Conservation (phyloP, 306 rosid species). For the Pachyrhizus erosus region DNA sequence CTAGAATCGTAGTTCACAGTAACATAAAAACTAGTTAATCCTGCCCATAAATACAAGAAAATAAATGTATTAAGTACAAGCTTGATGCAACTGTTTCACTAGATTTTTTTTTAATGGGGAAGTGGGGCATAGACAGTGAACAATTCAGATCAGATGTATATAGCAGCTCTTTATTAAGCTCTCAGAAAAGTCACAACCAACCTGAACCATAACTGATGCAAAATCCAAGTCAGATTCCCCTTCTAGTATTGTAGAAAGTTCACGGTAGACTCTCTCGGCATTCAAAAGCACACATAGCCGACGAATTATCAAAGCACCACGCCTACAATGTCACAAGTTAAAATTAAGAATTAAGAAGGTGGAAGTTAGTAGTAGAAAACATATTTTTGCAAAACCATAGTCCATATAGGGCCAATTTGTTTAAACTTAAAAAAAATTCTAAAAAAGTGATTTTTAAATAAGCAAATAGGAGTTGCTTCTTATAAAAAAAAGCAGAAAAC, state of each 20-base stretch:
- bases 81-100: constrained; percentile 4
- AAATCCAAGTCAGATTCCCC: constrained; percentile 87
- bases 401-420: background rate
- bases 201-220: constrained; percentile 97
- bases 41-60: constrained; percentile 30
- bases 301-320: constrained; percentile 95
- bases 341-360: constrained; percentile 11
- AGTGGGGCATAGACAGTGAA: background rate
- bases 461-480: too few species aligned
- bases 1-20: background rate
- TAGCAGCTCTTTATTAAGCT: constrained; percentile 12
- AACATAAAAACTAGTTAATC: background rate
- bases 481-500: too few species aligned
- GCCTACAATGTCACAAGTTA: constrained; percentile 55
- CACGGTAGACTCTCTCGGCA: constrained; percentile 94
- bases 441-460: too few species aligned
- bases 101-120: background rate
- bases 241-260: constrained; percentile 86
- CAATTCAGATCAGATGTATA: constrained; percentile 18
- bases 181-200: constrained; percentile 48
- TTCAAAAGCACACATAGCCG: constrained; percentile 93
- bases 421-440: too few species aligned
- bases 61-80: constrained; percentile 25
- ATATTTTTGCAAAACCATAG: constrained; percentile 27
- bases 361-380: constrained; percentile 26